A percentile compares a stretch with the other conserved stretches of the same genome.
Evolutionary conservation across 176 grass and related monocot species (phyloP).

Genomic region (Canna indica): DNA sequence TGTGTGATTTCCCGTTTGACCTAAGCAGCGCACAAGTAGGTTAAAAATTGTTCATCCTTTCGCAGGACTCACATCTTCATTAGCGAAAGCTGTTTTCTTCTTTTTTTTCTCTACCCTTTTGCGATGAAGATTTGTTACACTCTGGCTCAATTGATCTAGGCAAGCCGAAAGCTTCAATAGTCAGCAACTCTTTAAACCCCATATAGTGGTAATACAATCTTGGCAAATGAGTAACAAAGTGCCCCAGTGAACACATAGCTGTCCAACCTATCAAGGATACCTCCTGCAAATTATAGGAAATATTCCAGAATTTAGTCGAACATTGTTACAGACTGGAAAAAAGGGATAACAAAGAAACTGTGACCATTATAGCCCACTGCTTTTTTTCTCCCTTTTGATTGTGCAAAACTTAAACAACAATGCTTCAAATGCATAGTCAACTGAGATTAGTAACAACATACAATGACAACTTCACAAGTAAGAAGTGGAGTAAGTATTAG

Average conservation of each 20-base stretch:
- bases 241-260: constrained; percentile 98
- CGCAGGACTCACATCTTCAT: neutral
- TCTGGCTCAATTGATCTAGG: neutral
- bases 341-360: neutral
- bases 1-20: neutral
- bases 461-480: neutral
- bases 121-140: neutral
- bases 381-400: neutral
- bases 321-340: neutral
- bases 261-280: constrained; percentile 92
- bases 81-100: neutral
- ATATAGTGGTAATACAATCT: constrained; percentile 57
- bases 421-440: constrained; percentile 1
- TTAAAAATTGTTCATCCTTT: neutral
- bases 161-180: neutral
- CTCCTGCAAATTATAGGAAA: constrained; percentile 45
- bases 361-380: neutral
- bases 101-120: neutral
- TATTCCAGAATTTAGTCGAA: neutral
- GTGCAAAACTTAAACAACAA: neutral
- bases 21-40: neutral
- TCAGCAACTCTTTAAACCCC: constrained; percentile 34
- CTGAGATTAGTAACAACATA: neutral
- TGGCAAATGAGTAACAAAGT: constrained; percentile 90
- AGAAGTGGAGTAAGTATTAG: neutral